Percentiles rank a stretch among this genome's conserved stretches.
Evolutionary conservation across 176 grass and related monocot genomes (phyloP).

Genomic region (Musa beccarii): DNA sequence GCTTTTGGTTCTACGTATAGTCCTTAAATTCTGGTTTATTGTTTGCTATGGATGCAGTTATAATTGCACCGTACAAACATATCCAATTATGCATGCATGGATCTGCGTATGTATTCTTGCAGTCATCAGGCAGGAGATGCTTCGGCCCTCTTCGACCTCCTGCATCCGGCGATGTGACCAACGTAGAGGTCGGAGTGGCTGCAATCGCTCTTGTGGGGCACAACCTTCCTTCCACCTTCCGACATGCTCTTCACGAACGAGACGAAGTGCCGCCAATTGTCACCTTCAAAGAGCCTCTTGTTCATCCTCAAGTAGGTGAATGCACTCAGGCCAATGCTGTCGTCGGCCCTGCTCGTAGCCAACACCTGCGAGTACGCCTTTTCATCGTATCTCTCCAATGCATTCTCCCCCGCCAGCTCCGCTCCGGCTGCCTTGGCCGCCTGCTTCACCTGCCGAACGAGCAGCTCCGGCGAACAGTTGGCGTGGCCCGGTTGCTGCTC

Average conservation of each 20-base stretch:
- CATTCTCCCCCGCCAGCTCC: conserved; percentile 91
- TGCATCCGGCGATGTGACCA: conserved; percentile 43
- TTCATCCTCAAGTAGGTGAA: conserved; percentile 97
- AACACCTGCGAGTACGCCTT: conserved; percentile 58
- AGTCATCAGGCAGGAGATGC: background rate
- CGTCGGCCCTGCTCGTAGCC: conserved; percentile 26
- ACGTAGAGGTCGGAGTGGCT: conserved; percentile 83
- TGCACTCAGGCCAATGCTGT: conserved; percentile 42
- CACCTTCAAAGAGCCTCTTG: conserved; percentile 71
- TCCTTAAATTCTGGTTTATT: too few relatives aligned
- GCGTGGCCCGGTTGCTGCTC: conserved; percentile 85
- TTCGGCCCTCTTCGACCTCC: background rate
- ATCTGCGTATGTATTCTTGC: too few relatives aligned
- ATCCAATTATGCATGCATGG: too few relatives aligned
- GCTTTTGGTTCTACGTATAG: too few relatives aligned
- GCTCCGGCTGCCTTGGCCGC: conserved; percentile 29
- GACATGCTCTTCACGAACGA: conserved; percentile 70
- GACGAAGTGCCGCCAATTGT: conserved; percentile 86
- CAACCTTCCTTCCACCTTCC: conserved; percentile 35
- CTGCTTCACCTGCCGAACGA: conserved; percentile 62
- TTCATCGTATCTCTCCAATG: conserved; percentile 88
- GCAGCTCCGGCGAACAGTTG: conserved; percentile 59
- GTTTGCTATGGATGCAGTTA: too few relatives aligned
- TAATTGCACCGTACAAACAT: too few relatives aligned
- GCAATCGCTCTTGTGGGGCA: conserved; percentile 52